Conservation (phyloP, 352 stramenopile genomes). For the Phytopythium ostracodes region DNA sequence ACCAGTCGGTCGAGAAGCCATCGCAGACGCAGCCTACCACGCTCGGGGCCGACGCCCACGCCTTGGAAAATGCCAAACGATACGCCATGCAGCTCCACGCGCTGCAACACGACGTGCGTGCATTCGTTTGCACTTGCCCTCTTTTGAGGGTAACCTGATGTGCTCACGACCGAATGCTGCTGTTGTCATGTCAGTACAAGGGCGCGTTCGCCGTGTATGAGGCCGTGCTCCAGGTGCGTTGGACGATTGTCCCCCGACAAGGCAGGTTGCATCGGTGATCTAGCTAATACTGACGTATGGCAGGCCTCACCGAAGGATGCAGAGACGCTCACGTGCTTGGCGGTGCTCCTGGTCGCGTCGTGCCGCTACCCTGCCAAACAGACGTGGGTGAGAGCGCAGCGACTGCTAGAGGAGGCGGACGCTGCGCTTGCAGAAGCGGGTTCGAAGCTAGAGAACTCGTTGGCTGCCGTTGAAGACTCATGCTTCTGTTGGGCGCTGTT, state of each 20-base stretch:
- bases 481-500: constrained; percentile 67
- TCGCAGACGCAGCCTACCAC: neutral
- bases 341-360: constrained; percentile 45
- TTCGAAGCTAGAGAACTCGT: constrained; percentile 1
- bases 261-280: neutral
- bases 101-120: constrained; percentile 44
- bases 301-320: constrained; percentile 33
- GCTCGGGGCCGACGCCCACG: constrained; percentile 2
- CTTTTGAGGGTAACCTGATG: neutral
- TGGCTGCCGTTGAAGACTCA: constrained; percentile 44
- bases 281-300: neutral
- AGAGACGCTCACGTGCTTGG: constrained; percentile 39
- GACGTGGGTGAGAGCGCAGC: constrained; percentile 39
- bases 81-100: constrained; percentile 43
- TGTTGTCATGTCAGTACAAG: constrained; percentile 39
- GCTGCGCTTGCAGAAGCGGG: constrained; percentile 2
- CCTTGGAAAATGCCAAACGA: constrained; percentile 33
- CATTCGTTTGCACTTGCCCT: neutral
- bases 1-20: constrained; percentile 18
- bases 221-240: constrained; percentile 39
- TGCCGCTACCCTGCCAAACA: constrained; percentile 58
- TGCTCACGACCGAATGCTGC: neutral
- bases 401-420: constrained; percentile 29
- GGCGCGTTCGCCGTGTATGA: constrained; percentile 44
- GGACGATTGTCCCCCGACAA: no score